Evolutionary conservation across 768 basidiomycete species (phyloP), one percentile per base, ranked within the genome.

Genomic region (Boletus tomentosulus): DNA sequence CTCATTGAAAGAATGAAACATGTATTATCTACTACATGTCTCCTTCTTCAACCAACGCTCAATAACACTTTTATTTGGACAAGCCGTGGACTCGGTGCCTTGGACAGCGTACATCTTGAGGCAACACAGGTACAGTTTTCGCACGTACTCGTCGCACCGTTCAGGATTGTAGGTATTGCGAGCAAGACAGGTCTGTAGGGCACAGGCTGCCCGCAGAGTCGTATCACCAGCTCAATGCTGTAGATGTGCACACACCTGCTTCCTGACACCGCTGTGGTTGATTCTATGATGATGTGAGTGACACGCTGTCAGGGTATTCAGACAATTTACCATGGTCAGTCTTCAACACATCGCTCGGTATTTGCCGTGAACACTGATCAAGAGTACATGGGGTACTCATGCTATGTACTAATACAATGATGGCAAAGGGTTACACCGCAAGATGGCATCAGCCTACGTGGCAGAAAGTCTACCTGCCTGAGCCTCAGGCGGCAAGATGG

Each of bases 91-190:
- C 54, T 77, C 72, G 10, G 57, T 71, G 1, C 69, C 69, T 4
- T 71, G 25, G 43, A 57, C 48, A 5, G 76, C 71, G 66, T 88
- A 84, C 75, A 88, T 79, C 27, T 63, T 51, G 42, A 77, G 71
- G 61, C 87, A 89, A 57, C 87, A 89, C 53, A 62, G 53, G 62
- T 89, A 89, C 16, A 89, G 74, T 24, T 69, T 73, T 48, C 77
- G 71, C 22, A 88, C 62, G 11, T 76, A 64, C 9, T 69, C 62
- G 41, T 83, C 72, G 61, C 87, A 89, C 56, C 77, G 82, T 19
- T 86, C 85, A 0, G 84, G 86, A 3, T 58, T 60, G 61, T 86
- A 88, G 0, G 82, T 85, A 65, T 88, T 78, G 55, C 77, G 82
- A 49, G 75, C 76, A 30, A 89, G 72, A 62, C 87, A 89, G 1